Evolutionary conservation across 2,329 filamentous ascomycete genomes (phyloP), one percentile per base, ranked within the genome.

Genomic region (Cadophora sp.): DNA sequence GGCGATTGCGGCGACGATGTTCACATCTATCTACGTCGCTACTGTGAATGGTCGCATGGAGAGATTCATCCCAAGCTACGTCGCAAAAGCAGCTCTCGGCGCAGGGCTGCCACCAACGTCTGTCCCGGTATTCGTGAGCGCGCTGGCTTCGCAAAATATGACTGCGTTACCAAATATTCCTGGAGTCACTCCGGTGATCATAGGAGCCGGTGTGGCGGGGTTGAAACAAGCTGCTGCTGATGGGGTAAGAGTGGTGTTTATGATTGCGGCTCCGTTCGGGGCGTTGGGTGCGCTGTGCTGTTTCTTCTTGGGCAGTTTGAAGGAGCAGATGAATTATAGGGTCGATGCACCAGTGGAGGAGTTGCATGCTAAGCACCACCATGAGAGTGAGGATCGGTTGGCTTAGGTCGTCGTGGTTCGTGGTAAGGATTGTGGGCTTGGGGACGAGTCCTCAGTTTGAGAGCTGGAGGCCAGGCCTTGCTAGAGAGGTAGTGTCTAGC

Each of bases 1-100:
- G 6, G 80, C 79, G 6, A 77, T 86, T 4, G 84, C 55, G 14
- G 31, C n/a, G 4, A 58, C 55, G 19, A 58, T 58, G 29, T 58
- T 58, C n/a, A 58, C 55, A 24, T 58, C 31, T 1, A 58, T 58
- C 4, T 58, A 37, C 16, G n/a, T 37, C 9, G 31, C 55, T 14
- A 58, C 29, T 12, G 55, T 58, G 0, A 58, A 58, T 37, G 31
- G 29, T 19, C 3, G 51, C 4, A 55, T 37, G 31, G 29, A n/a
- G 2, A n/a, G 22, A 24, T 58, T 37, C n/a, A 40, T 66, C 7
- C 64, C 56, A 8, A 66, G 29, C 16, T 62, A 68, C 31, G 27
- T 70, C 16, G 63, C 59, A 26, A 19, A 56, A 26, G 68, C 60
- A 16, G 68, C 68, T n/a, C 27, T 50, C n/a, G 40, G 46, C 22